Evolutionary conservation across 2,329 filamentous ascomycete species (phyloP), one percentile per base, ranked within the genome.

Genomic region (Monosporascus sp.): DNA sequence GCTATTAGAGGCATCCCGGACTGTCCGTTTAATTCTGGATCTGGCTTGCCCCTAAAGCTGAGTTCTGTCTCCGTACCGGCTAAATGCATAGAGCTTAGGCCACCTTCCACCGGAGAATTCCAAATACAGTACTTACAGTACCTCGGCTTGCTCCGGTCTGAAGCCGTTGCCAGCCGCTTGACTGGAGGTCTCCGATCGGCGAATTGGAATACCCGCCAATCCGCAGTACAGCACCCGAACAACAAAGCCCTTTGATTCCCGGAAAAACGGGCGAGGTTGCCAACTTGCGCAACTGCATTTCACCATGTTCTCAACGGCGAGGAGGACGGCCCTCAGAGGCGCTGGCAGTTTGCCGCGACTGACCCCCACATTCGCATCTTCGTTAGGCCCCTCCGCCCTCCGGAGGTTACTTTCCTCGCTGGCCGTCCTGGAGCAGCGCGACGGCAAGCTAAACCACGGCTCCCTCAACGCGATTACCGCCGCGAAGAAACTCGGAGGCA

Each of bases 401-500:
- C 78, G 80, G 62, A 82, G 88, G 63, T 77, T 96, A 56, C 80
- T 95, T 54, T 97, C 92, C 49, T 94, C 92, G 37, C 82, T 99
- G 52, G 93, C 93, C 46, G 78, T 99, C 51, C 83, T 99, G 57
- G 94, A 99, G 74, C 94, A 97, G 74, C 85, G 86, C 65, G 88
- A 96, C 65, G 94, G 94, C 57, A 86, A 91, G 74, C 82, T 99
- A 60, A 91, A 90, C 67, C 74, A 81, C 56, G 86, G 88, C 22
- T 97, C 92, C 5, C 77, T 97, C 52, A 89, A 89, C 65, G 88
- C 91, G 45, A 82, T 97, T 54, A 88, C 89, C 8, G 94, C 94
- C 8, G 93, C 91, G 20, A 82, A 87, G 71, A 92, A 92, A 70
- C 74, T 97, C 7, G 93, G 93, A 52, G 93, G 92, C 4, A 76